Evolutionary conservation across 768 basidiomycete species (phyloP).

Genomic region (Collybiopsis confluens): DNA sequence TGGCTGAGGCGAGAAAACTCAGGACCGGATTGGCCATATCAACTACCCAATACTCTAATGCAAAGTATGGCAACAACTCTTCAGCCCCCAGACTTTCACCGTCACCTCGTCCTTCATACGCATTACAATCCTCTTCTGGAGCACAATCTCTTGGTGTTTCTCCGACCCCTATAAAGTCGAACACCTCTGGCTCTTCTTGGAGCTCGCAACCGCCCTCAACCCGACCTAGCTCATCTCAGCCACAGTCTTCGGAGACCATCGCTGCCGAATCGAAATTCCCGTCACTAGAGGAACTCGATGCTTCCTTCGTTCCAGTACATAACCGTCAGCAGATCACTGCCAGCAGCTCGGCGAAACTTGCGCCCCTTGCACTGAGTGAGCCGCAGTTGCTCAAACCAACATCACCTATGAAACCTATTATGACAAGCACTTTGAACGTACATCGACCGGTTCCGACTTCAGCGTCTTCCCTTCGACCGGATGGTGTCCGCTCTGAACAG

Average conservation of each 20-base stretch:
- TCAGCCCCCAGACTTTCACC: conserved; percentile 13
- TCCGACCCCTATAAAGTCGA: conserved; percentile 20
- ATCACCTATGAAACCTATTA: not conserved
- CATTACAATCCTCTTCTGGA: conserved; percentile 21
- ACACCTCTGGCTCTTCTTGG: conserved; percentile 26
- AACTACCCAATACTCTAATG: conserved; percentile 5
- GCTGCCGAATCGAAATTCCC: conserved; percentile 77
- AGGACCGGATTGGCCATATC: conserved; percentile 63
- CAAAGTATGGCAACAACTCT: conserved; percentile 11
- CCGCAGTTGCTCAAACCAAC: not conserved
- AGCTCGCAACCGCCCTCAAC: conserved; percentile 26
- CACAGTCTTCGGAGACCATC: conserved; percentile 30
- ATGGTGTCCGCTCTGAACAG: conserved; percentile 52
- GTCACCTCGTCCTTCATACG: conserved; percentile 10
- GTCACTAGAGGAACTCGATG: conserved; percentile 80
- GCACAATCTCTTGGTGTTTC: conserved; percentile 27
- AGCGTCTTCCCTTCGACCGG: conserved; percentile 18
- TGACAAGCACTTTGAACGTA: conserved; percentile 9
- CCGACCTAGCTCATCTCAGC: conserved; percentile 26
- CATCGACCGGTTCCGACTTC: conserved; percentile 18
- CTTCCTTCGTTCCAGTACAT: conserved; percentile 30
- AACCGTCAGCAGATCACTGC: conserved; percentile 12
- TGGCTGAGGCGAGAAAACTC: conserved; percentile 71
- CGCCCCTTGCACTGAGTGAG: conserved; percentile 11
- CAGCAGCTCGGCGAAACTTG: conserved; percentile 8